These are phyloP conservation scores for Zasmidium cellare DNA, from an alignment of 2,329 filamentous ascomycete genomes.

Conservation along the genomic window DNA sequence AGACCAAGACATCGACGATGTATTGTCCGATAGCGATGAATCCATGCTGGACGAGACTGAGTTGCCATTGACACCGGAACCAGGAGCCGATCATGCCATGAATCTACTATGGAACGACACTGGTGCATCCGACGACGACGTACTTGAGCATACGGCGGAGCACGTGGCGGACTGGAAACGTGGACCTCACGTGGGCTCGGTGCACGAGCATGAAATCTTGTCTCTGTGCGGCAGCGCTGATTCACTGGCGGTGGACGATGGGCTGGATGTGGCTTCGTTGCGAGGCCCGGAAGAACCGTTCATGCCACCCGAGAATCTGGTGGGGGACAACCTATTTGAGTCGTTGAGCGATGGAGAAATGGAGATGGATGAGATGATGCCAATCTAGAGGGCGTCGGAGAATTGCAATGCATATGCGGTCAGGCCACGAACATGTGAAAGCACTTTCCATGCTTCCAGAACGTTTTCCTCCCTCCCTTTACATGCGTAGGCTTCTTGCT, in stretches of 20 bases:
- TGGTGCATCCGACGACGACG: not conserved
- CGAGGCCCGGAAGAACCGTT: not conserved
- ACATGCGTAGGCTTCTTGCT: too few species aligned
- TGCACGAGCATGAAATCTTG: constrained; percentile 5
- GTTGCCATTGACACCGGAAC: not conserved
- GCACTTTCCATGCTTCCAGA: not conserved
- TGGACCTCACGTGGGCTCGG: not conserved
- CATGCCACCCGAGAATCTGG: not conserved
- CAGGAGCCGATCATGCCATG: not conserved
- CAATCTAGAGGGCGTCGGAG: not conserved
- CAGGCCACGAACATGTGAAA: not conserved
- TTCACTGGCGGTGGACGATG: not conserved
- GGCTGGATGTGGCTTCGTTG: not conserved
- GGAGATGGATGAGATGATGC: not conserved
- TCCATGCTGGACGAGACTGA: not conserved
- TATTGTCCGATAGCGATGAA: not conserved
- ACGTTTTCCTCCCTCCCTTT: not conserved
- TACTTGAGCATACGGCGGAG: not conserved
- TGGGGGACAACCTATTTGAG: not conserved
- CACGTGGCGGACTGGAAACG: not conserved
- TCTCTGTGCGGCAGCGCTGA: constrained; percentile 7
- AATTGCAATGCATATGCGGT: not conserved
- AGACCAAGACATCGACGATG: not conserved
- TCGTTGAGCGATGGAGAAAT: not conserved
- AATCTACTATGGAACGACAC: not conserved